A percentile compares a stretch with the other conserved stretches of the same genome.
phyloP scores from a whole-genome alignment of 176 grass and related monocot species.

The Cymbopogon citratus region DNA sequence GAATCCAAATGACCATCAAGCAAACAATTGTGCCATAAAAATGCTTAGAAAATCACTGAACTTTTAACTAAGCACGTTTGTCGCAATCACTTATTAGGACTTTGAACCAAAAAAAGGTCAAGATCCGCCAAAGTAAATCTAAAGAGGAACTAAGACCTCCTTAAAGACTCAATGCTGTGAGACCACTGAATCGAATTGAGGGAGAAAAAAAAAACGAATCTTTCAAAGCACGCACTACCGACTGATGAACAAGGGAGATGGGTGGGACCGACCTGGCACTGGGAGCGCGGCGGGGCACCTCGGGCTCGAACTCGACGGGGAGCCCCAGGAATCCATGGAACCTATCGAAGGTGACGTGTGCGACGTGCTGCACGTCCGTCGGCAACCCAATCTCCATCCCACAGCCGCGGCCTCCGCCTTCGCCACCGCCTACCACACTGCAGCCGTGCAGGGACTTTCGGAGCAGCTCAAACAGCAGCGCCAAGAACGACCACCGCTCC shows the following conservation, averaged over 20 bases:
- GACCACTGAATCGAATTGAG: not conserved
- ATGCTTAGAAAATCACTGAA: not conserved
- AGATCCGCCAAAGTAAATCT: not conserved
- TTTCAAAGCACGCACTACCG: not conserved
- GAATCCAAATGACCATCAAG: not conserved
- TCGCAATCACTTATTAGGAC: not conserved
- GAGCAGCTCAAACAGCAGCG: conserved; percentile 62
- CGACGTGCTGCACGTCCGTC: conserved; percentile 86
- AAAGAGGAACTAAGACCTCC: not conserved
- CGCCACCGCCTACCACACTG: conserved; percentile 30
- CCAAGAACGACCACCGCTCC: conserved; percentile 72
- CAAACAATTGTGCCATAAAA: not conserved
- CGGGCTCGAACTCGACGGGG: conserved; percentile 93
- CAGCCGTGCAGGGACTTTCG: conserved; percentile 74
- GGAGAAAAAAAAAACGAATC: not conserved
- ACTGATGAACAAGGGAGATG: not conserved
- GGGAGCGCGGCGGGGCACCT: conserved; percentile 68
- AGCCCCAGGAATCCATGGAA: conserved; percentile 95
- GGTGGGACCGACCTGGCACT: conserved; percentile 69
- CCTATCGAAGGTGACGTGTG: conserved; percentile 90
- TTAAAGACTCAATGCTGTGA: not conserved
- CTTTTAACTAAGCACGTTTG: not conserved
- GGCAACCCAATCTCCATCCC: conserved; percentile 93
- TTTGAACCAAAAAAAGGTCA: not conserved
- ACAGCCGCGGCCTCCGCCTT: not conserved